phyloP scores from a whole-genome alignment of 768 basidiomycete genomes.

The Boletus insuetus region DNA sequence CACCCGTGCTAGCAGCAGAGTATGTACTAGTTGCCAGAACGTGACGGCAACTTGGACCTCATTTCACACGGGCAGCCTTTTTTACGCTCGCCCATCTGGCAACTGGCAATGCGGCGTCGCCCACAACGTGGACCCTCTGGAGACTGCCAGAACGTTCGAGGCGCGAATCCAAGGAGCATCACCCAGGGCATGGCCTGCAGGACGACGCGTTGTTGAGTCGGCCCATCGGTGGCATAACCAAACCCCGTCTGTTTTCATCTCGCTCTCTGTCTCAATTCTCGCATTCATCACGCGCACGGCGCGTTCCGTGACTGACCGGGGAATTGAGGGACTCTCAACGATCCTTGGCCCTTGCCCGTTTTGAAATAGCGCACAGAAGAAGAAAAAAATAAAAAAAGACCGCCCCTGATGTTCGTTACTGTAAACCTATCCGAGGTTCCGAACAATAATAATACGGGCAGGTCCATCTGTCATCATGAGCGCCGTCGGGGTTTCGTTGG shows the following conservation, averaged over 20 bases:
- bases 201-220: conserved; percentile 18
- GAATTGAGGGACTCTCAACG: neutral
- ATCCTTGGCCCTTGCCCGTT: neutral
- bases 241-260: conserved; percentile 19
- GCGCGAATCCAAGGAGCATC: conserved; percentile 18
- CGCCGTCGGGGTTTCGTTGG: conserved; percentile 22
- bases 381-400: neutral
- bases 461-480: conserved; percentile 3
- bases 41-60: too few species aligned
- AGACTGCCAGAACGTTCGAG: neutral
- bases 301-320: conserved; percentile 17
- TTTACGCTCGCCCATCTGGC: too few species aligned
- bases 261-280: neutral
- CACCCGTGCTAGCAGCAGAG: too few species aligned
- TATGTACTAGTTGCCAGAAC: too few species aligned
- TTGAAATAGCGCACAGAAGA: conserved; percentile 4
- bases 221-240: neutral
- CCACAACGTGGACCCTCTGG: too few species aligned
- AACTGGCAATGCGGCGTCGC: too few species aligned
- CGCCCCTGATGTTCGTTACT: neutral
- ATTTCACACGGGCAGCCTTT: neutral
- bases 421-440: neutral
- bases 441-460: conserved; percentile 1
- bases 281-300: conserved; percentile 3
- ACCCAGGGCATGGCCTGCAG: conserved; percentile 14